Evolutionary conservation across 768 basidiomycete genomes (phyloP).

Genomic region (Macrolepiota fuliginosa): DNA sequence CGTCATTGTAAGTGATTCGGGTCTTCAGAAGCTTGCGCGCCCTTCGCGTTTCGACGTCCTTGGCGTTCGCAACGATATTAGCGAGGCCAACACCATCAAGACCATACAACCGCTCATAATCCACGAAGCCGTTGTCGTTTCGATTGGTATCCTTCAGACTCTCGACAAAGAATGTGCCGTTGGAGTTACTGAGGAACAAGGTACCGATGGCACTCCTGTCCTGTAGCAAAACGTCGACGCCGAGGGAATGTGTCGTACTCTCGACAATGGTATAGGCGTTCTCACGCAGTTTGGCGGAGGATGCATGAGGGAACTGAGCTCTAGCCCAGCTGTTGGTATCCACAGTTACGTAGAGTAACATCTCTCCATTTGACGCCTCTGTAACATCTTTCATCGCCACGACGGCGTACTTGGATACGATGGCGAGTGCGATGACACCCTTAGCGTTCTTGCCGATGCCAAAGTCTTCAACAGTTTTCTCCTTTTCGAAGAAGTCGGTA

Average conservation of each 20-base stretch:
- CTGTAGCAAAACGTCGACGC: constrained; percentile 87
- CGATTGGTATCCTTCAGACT: constrained; percentile 91
- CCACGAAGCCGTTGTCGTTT: constrained; percentile 85
- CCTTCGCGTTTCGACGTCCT: constrained; percentile 74
- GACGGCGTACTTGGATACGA: constrained; percentile 90
- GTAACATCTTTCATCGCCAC: constrained; percentile 79
- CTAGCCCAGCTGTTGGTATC: constrained; percentile 85
- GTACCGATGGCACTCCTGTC: constrained; percentile 74
- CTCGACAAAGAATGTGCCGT: constrained; percentile 93
- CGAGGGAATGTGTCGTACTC: constrained; percentile 88
- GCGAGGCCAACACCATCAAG: constrained; percentile 90
- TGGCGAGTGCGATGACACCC: constrained; percentile 91
- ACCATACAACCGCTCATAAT: constrained; percentile 86
- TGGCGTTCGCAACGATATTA: constrained; percentile 81
- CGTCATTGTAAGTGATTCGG: constrained; percentile 87
- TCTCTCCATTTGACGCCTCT: constrained; percentile 57
- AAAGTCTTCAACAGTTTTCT: constrained; percentile 74
- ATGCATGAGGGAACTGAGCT: constrained; percentile 89
- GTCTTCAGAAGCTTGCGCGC: constrained; percentile 75
- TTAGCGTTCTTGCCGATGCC: constrained; percentile 83
- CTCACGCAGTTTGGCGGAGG: constrained; percentile 70
- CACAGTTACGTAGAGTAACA: constrained; percentile 83
- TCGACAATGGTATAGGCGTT: constrained; percentile 97
- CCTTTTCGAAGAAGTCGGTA: constrained; percentile 76
- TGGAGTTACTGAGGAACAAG: constrained; percentile 92